Evolutionary conservation across 345 rosid genomes (phyloP).

Genomic region (Ailanthus altissimus): DNA sequence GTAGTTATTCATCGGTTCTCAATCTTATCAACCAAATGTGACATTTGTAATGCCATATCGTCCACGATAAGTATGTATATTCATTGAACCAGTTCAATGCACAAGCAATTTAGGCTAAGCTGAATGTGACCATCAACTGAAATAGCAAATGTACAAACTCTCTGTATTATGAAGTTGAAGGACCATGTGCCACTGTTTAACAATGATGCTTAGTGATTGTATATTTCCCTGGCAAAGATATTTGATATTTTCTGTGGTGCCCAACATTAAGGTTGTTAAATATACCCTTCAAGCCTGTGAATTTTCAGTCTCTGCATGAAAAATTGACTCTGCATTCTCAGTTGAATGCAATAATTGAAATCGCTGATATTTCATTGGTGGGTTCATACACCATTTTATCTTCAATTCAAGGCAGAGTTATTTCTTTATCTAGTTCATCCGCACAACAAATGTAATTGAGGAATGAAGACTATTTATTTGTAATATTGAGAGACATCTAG

Average conservation of each 20-base stretch:
- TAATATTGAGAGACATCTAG: too few species aligned
- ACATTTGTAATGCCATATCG: slow-evolving; percentile 16
- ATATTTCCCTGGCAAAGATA: not conserved
- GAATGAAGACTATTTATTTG: too few species aligned
- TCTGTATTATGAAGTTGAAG: not conserved
- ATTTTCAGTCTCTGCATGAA: not conserved
- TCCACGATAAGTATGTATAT: not conserved
- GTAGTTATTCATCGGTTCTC: slow-evolving; percentile 14
- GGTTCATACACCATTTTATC: not conserved
- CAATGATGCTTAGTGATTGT: not conserved
- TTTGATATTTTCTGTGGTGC: not conserved
- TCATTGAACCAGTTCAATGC: not conserved
- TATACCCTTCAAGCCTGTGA: not conserved
- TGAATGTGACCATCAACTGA: not conserved
- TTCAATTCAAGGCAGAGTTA: not conserved
- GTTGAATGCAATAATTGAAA: not conserved
- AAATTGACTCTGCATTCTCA: not conserved
- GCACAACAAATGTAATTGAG: not conserved
- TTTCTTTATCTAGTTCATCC: not conserved
- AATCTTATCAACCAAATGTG: slow-evolving; percentile 11
- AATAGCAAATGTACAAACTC: not conserved
- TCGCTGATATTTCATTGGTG: not conserved
- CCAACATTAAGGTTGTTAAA: not conserved
- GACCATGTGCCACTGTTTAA: not conserved
- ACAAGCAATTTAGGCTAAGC: not conserved